Conservation (phyloP, 192 early-diverging fungal genomes). For the Umbelopsis sp. region DNA sequence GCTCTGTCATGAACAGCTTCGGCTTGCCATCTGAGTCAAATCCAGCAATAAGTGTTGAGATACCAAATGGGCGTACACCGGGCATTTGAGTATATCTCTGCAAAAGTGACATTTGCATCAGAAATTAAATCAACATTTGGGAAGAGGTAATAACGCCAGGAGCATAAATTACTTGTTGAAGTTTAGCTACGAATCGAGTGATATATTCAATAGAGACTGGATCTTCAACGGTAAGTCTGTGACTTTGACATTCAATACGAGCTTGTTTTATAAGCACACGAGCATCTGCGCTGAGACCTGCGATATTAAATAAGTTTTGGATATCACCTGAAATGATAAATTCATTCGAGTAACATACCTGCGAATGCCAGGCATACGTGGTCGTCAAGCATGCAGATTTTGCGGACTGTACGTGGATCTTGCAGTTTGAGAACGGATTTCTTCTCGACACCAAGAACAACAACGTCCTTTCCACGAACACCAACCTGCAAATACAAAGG, state of each 20-base stretch:
- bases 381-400: slow-evolving; percentile 96
- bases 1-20: slow-evolving; percentile 96
- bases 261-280: slow-evolving; percentile 97
- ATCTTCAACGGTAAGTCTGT: slow-evolving; percentile 97
- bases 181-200: slow-evolving; percentile 92
- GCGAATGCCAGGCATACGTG: slow-evolving; percentile 97
- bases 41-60: slow-evolving; percentile 95
- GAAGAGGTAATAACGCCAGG: not conserved
- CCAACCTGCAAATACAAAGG: slow-evolving; percentile 73
- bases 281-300: slow-evolving; percentile 93
- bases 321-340: not conserved
- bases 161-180: slow-evolving; percentile 78
- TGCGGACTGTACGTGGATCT: slow-evolving; percentile 95
- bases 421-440: slow-evolving; percentile 95
- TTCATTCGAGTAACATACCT: slow-evolving; percentile 46
- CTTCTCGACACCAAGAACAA: slow-evolving; percentile 96
- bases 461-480: slow-evolving; percentile 87
- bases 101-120: not conserved
- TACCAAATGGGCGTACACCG: slow-evolving; percentile 98
- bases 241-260: slow-evolving; percentile 96
- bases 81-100: slow-evolving; percentile 98
- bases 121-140: too few relatives aligned
- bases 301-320: not conserved
- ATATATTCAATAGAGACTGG: slow-evolving; percentile 98
- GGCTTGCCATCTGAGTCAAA: slow-evolving; percentile 89